These are phyloP conservation scores for Carex littledalei DNA, from an alignment of 176 grass and related monocot species.

Conservation along the genomic window DNA sequence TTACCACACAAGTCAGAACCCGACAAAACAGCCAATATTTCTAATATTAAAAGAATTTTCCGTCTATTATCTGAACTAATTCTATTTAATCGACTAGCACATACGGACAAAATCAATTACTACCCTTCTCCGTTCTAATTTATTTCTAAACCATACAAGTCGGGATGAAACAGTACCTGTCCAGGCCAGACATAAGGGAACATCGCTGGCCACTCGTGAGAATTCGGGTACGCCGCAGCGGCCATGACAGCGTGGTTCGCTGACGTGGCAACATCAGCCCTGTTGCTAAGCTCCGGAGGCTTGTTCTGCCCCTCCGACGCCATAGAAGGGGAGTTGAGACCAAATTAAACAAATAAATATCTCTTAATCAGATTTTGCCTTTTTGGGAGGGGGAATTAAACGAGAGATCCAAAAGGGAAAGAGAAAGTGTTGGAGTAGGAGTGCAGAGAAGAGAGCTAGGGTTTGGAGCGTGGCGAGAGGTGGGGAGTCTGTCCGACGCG, in stretches of 20 bases:
- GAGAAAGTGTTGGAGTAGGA: constrained; percentile 15
- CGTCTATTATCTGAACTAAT: neutral
- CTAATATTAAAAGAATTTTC: neutral
- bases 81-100: neutral
- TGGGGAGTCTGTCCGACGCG: constrained; percentile 13
- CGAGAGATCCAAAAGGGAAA: neutral
- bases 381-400: constrained; percentile 17
- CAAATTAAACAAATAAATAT: neutral
- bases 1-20: neutral
- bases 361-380: too few relatives aligned
- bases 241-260: constrained; percentile 29
- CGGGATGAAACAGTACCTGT: constrained; percentile 33
- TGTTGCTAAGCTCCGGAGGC: constrained; percentile 37
- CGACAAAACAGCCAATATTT: neutral
- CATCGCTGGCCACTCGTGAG: constrained; percentile 48
- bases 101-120: constrained; percentile 31
- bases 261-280: neutral
- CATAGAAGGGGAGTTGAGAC: constrained; percentile 22
- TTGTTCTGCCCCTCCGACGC: constrained; percentile 75
- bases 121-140: neutral
- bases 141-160: too few relatives aligned
- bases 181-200: constrained; percentile 66
- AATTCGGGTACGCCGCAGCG: constrained; percentile 49
- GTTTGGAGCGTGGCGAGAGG: constrained; percentile 13
- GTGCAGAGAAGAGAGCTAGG: constrained; percentile 38